Conservation (phyloP, 129 eudicot genomes). For the Centrapalus pauciflorus region DNA sequence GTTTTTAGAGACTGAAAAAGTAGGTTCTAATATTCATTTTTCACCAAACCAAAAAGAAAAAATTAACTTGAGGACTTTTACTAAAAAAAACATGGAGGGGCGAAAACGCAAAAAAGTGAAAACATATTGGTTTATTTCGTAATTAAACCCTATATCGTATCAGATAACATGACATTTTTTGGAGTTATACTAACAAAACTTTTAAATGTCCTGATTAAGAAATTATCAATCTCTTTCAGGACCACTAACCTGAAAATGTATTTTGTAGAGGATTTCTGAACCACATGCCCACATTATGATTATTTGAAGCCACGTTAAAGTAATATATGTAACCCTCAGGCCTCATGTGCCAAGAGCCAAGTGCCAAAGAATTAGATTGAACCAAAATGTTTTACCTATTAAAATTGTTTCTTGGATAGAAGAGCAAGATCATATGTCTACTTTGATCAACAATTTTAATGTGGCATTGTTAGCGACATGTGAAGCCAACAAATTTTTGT, state of each 20-base stretch:
- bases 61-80: too few species aligned
- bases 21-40: too few species aligned
- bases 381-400: neutral
- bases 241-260: constrained; percentile 14
- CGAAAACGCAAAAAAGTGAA: too few species aligned
- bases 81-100: too few species aligned
- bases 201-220: neutral
- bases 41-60: neutral
- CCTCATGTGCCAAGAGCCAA: neutral
- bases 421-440: neutral
- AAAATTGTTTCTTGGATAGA: neutral
- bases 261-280: neutral
- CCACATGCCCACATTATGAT: neutral
- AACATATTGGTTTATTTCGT: too few species aligned
- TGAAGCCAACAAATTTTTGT: neutral
- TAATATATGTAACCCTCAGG: neutral
- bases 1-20: too few species aligned
- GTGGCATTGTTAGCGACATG: neutral
- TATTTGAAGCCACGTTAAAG: neutral
- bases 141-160: too few species aligned
- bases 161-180: too few species aligned
- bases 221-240: neutral
- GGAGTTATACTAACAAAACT: neutral
- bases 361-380: neutral
- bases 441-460: neutral